Percentiles rank a stretch among this genome's conserved stretches.
Conservation (phyloP, 305 asterid species). For the Fraxinus ornus region DNA sequence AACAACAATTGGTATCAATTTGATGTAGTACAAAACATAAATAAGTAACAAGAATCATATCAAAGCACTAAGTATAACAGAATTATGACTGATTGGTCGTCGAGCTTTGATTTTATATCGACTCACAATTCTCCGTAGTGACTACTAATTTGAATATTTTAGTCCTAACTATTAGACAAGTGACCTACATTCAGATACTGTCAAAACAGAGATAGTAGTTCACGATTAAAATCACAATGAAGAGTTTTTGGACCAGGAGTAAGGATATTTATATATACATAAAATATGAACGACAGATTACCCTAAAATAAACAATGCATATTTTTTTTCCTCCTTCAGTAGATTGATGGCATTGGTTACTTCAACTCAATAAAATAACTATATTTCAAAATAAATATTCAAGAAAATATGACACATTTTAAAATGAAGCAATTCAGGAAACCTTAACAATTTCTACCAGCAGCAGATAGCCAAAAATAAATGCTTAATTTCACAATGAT, state of each 20-base stretch:
- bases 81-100: background rate
- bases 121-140: conserved; percentile 13
- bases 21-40: conserved; percentile 7
- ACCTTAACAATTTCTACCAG: background rate
- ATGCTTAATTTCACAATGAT: background rate
- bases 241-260: background rate
- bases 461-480: background rate
- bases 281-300: background rate
- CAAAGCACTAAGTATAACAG: background rate
- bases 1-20: background rate
- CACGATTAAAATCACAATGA: conserved; percentile 8
- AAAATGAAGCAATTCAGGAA: background rate
- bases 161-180: background rate
- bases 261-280: background rate
- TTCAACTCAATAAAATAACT: background rate
- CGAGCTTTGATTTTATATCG: background rate
- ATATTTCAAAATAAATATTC: background rate
- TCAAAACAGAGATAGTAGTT: background rate
- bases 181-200: background rate
- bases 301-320: background rate
- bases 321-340: background rate
- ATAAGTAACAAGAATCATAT: background rate
- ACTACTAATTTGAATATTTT: background rate
- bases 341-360: background rate
- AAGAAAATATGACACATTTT: background rate